Evolutionary conservation across 1,139 yeast species (phyloP).

Genomic region (Debaryomyces sp.): DNA sequence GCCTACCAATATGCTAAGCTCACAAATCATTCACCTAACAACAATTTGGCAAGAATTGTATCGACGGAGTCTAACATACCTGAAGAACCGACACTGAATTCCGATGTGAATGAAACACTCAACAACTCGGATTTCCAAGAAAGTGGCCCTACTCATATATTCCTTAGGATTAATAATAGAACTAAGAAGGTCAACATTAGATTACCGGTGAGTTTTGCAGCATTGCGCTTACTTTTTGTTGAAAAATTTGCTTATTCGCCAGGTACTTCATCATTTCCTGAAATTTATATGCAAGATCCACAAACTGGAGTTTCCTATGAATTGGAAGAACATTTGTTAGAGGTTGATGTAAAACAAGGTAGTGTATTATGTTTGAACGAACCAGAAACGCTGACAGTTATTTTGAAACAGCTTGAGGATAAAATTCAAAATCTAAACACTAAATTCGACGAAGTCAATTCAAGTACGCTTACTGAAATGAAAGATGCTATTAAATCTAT

Average conservation of each 20-base stretch:
- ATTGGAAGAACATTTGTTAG: conserved; percentile 67
- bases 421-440: conserved; percentile 33
- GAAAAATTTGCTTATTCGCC: conserved; percentile 89
- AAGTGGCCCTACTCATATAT: conserved; percentile 30
- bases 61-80: background rate
- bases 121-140: conserved; percentile 1
- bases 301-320: conserved; percentile 68
- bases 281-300: conserved; percentile 73
- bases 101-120: background rate
- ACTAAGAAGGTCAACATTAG: conserved; percentile 63
- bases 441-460: conserved; percentile 32
- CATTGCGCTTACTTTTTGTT: conserved; percentile 73
- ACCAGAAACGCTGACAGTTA: conserved; percentile 24
- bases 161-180: conserved; percentile 56
- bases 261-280: conserved; percentile 71
- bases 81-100: background rate
- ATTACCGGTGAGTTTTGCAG: conserved; percentile 59
- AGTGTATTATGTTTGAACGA: conserved; percentile 60
- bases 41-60: conserved; percentile 17
- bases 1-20: conserved; percentile 90
- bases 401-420: conserved; percentile 25
- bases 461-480: conserved; percentile 24
- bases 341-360: conserved; percentile 58
- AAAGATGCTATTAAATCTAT: conserved; percentile 26
- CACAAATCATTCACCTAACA: conserved; percentile 49